Base-by-base conservation (phyloP, 2,329 filamentous ascomycete species). In the Aspergillus arachidicola region DNA sequence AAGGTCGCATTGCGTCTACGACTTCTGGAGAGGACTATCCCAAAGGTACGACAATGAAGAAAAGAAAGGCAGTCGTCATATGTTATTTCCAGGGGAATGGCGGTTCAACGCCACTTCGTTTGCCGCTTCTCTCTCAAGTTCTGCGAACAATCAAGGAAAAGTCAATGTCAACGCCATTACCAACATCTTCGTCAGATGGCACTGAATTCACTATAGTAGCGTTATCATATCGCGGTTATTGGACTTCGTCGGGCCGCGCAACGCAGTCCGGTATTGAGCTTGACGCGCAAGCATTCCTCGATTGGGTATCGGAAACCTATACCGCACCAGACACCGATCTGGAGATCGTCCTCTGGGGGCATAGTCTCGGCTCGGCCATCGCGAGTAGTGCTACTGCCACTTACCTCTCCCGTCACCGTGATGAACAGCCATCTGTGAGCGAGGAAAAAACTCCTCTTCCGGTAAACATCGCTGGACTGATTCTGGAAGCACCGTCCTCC, bases 401-500 rank as follows among this genome's bases (percentile, higher is more conserved):
- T 32, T 76, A 81, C 76, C 64, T 79, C 81, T 59, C 64, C 1
- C 56, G 60, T 3, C 58, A 21, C 4, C 11, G 45, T 6, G 23
- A 30, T 3, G 10, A 28, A n/a, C 3, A n/a, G 11, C 2, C 11
- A 10, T 9, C 32, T 10, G 21, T 12, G 10, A 16, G 10, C 16
- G 12, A 36, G 30, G 10, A 1, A 3, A n/a, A 21, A 14, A 14
- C 0, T 4, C n/a, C 4, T 19, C 14, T 5, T 30, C n/a, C 34
- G 14, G 16, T 30, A 2, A 3, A 28, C 1, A 74, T 86, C 11
- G 68, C 70, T 1, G 80, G 84, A 1, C 65, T 94, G 57, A 81
- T 94, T 12, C 82, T 94, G 1, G 91, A 94, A 73, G 93, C 91
- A 0, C 91, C 91, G 0, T 93, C 93, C 66, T 85, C 89, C 0